Evolutionary conservation across 306 rosid species (phyloP).

Genomic region (Leucaena leucocephala): DNA sequence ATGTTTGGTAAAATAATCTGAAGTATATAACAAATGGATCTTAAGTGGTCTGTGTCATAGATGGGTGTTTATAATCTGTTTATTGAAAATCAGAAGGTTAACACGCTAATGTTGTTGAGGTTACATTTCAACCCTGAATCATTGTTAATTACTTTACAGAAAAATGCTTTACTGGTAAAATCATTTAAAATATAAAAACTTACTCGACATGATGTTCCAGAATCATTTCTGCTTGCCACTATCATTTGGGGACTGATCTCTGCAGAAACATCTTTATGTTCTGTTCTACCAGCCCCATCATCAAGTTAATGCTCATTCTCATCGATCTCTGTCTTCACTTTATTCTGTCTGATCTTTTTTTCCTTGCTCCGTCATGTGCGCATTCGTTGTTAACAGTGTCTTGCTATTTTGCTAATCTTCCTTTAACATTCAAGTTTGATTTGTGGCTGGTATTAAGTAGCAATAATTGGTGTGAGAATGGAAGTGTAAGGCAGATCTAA

Average conservation of each 20-base stretch:
- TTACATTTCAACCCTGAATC: neutral
- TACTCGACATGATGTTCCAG: neutral
- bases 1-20: conserved; percentile 28
- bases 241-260: neutral
- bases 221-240: neutral
- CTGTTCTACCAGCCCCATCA: conserved; percentile 1
- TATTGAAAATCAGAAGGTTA: neutral
- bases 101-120: neutral
- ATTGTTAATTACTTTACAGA: neutral
- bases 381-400: neutral
- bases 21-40: conserved; percentile 1
- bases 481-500: neutral
- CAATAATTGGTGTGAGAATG: neutral
- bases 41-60: neutral
- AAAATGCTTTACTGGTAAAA: neutral
- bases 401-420: neutral
- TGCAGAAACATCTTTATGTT: neutral
- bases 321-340: neutral
- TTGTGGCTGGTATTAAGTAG: neutral
- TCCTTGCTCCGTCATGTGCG: neutral
- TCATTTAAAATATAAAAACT: neutral
- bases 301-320: neutral
- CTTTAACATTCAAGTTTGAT: neutral
- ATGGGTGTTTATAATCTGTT: neutral
- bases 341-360: neutral